These are phyloP conservation scores for Rhizomucor miehei DNA, from an alignment of 371 early-diverging fungal species.

Conservation along the genomic window DNA sequence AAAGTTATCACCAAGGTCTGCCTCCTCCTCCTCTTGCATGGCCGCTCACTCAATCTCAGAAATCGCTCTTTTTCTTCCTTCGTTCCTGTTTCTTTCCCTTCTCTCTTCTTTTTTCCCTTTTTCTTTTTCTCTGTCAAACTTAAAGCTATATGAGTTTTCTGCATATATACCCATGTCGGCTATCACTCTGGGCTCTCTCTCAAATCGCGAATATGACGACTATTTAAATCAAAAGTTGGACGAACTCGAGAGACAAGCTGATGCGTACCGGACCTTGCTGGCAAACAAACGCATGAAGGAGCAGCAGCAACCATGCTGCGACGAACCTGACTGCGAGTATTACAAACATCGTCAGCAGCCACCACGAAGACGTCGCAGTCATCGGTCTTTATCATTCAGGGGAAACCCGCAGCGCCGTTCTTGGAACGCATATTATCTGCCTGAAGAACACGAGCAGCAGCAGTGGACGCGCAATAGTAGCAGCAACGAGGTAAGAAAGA, in stretches of 20 bases:
- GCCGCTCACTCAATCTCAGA: too few species aligned
- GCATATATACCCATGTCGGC: constrained; percentile 9
- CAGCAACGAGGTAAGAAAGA: too few species aligned
- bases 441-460: too few species aligned
- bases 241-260: constrained; percentile 13
- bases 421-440: too few species aligned
- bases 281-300: neutral
- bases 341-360: too few species aligned
- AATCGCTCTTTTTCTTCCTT: neutral
- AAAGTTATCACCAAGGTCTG: too few species aligned
- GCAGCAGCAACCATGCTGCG: neutral
- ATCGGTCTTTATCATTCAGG: too few species aligned
- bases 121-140: neutral
- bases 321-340: neutral
- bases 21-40: too few species aligned
- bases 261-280: constrained; percentile 5
- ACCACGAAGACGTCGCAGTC: too few species aligned
- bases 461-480: too few species aligned
- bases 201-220: constrained; percentile 10
- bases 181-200: constrained; percentile 6
- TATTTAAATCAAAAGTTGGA: constrained; percentile 8
- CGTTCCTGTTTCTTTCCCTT: neutral
- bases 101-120: neutral
- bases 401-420: too few species aligned
- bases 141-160: neutral